Percentiles rank a stretch among this genome's conserved stretches.
Conservation (phyloP, 2,329 filamentous ascomycete species). For the Pseudogymnoascus sp. region DNA sequence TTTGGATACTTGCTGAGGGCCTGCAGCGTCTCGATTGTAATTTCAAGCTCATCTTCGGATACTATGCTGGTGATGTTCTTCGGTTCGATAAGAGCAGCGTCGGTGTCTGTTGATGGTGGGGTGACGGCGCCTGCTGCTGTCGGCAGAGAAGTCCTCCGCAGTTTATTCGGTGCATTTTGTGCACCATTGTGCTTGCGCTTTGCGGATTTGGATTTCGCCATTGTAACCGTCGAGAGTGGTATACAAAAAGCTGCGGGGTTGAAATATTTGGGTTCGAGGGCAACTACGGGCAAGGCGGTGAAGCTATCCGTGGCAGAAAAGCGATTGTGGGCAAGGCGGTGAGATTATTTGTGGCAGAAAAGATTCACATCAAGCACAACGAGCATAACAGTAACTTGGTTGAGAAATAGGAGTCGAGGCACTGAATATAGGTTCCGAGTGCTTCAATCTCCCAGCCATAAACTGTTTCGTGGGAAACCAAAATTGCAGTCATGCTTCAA, state of each 20-base stretch:
- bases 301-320: not conserved
- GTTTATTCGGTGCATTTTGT: not conserved
- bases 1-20: slow-evolving; percentile 50
- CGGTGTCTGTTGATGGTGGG: slow-evolving; percentile 44
- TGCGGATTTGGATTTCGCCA: slow-evolving; percentile 3
- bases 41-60: slow-evolving; percentile 58
- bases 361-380: not conserved
- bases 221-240: not conserved
- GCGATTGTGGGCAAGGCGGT: not conserved
- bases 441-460: not conserved
- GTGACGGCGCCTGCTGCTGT: slow-evolving; percentile 33
- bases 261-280: not conserved
- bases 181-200: slow-evolving; percentile 3
- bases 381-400: not conserved
- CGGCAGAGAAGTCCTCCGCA: not conserved
- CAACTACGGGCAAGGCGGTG: not conserved
- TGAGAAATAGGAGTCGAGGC: not conserved
- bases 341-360: not conserved
- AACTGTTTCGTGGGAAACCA: not conserved
- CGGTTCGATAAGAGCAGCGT: slow-evolving; percentile 36
- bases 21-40: slow-evolving; percentile 56
- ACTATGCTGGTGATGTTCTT: slow-evolving; percentile 45
- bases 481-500: not conserved
- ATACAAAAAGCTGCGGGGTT: not conserved
- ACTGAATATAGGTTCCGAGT: not conserved